phyloP scores from a whole-genome alignment of 2,329 filamentous ascomycete genomes.

The Colletotrichum phormii region DNA sequence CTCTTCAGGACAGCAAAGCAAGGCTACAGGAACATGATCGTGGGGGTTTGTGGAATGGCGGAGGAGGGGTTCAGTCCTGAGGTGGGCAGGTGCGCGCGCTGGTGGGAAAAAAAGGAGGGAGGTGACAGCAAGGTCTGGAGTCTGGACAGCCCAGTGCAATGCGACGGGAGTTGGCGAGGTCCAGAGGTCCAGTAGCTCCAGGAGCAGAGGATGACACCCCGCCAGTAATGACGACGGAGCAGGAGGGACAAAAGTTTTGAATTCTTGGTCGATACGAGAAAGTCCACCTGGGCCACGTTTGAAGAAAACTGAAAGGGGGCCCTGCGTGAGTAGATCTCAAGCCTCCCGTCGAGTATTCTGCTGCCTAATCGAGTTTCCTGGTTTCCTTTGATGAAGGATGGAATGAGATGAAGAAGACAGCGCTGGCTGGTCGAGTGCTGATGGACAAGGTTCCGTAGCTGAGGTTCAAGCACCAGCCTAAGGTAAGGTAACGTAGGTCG shows the following conservation, averaged over 20 bases:
- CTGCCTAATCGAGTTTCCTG: slow-evolving; percentile 34
- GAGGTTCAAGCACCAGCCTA: neutral
- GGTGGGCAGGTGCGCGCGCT: slow-evolving; percentile 15
- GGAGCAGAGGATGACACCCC: slow-evolving; percentile 1
- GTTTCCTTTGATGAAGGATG: slow-evolving; percentile 26
- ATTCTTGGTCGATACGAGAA: slow-evolving; percentile 7
- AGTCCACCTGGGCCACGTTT: slow-evolving; percentile 28
- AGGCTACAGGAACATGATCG: slow-evolving; percentile 36
- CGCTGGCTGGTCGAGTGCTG: slow-evolving; percentile 23
- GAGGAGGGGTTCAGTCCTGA: slow-evolving; percentile 33
- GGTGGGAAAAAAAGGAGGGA: slow-evolving; percentile 31
- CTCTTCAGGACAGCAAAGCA: slow-evolving; percentile 35
- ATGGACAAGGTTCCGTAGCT: slow-evolving; percentile 15
- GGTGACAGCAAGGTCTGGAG: slow-evolving; percentile 16
- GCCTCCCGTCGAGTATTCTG: slow-evolving; percentile 19
- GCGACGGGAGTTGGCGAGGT: neutral
- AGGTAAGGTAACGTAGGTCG: no score
- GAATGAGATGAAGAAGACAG: slow-evolving; percentile 26
- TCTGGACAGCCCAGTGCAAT: neutral
- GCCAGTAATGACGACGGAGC: slow-evolving; percentile 25
- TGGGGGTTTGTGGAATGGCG: slow-evolving; percentile 18
- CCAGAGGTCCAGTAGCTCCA: slow-evolving; percentile 10
- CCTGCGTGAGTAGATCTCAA: neutral
- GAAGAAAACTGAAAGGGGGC: slow-evolving; percentile 14
- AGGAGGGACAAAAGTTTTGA: neutral